Evolutionary conservation across 192 early-diverging fungal species (phyloP).

Genomic region (Oehlia diaphana): DNA sequence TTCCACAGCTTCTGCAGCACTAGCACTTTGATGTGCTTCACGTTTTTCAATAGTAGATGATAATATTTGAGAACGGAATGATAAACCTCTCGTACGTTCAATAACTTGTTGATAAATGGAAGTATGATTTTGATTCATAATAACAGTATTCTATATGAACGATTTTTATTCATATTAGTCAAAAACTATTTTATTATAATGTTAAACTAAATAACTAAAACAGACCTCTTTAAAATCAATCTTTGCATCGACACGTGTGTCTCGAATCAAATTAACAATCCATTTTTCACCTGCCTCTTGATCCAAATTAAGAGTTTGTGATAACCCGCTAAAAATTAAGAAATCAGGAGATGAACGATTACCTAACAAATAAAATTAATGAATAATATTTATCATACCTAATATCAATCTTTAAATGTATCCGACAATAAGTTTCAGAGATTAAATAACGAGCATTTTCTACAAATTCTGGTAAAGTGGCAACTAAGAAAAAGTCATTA

Average conservation of each 20-base stretch:
- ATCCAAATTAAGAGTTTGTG: slow-evolving; percentile 80
- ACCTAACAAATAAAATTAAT: background rate
- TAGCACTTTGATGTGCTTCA: slow-evolving; percentile 46
- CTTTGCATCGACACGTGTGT: slow-evolving; percentile 96
- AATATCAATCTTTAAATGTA: slow-evolving; percentile 96
- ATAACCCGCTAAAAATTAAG: slow-evolving; percentile 57
- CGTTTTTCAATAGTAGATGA: slow-evolving; percentile 90
- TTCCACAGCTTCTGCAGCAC: slow-evolving; percentile 18
- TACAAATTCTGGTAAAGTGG: slow-evolving; percentile 89
- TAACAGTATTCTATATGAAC: slow-evolving; percentile 71
- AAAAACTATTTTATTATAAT: background rate
- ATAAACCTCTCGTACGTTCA: slow-evolving; percentile 88
- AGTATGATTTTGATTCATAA: slow-evolving; percentile 86
- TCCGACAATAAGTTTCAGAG: slow-evolving; percentile 96
- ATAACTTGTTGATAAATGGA: slow-evolving; percentile 96
- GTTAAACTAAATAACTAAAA: slow-evolving; percentile 2
- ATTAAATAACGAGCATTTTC: slow-evolving; percentile 93
- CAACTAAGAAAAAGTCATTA: slow-evolving; percentile 90
- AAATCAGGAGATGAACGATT: background rate
- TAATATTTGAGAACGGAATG: slow-evolving; percentile 88
- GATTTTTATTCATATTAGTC: background rate
- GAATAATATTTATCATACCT: slow-evolving; percentile 26
- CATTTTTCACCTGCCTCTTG: slow-evolving; percentile 94
- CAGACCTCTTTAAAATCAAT: slow-evolving; percentile 85
- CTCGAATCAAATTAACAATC: slow-evolving; percentile 96